Evolutionary conservation across 345 rosid species (phyloP).

Genomic region (Citrus australasica): DNA sequence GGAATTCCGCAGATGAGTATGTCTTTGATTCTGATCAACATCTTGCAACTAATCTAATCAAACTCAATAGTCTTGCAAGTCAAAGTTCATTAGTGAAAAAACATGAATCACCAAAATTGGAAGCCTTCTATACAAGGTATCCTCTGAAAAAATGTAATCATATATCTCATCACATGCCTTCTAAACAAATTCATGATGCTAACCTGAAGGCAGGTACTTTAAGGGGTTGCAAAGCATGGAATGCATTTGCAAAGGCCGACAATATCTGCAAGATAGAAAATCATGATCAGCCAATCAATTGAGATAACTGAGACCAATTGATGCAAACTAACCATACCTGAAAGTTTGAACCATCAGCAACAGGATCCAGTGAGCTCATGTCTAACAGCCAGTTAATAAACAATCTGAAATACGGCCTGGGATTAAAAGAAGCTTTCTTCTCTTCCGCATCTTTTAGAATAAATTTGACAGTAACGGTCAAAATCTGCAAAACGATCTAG

Average conservation of each 20-base stretch:
- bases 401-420: slow-evolving; percentile 72
- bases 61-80: background rate
- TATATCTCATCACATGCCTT: background rate
- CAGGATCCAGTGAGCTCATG: slow-evolving; percentile 59
- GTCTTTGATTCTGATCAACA: background rate
- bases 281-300: slow-evolving; percentile 14
- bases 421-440: slow-evolving; percentile 64
- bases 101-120: no score
- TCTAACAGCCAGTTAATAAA: slow-evolving; percentile 78
- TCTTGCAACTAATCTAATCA: background rate
- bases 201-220: slow-evolving; percentile 95
- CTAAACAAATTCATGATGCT: slow-evolving; percentile 17
- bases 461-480: slow-evolving; percentile 64
- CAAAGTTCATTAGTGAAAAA: background rate
- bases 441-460: slow-evolving; percentile 87
- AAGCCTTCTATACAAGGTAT: background rate
- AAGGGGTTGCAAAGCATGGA: slow-evolving; percentile 87
- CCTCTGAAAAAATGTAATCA: background rate
- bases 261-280: slow-evolving; percentile 55
- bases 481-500: slow-evolving; percentile 47
- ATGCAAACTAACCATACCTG: slow-evolving; percentile 47
- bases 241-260: slow-evolving; percentile 79
- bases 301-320: background rate
- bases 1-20: background rate
- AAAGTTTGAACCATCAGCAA: slow-evolving; percentile 61